phyloP scores from a whole-genome alignment of 352 stramenopile species.

The Elongisporangium senticosum region DNA sequence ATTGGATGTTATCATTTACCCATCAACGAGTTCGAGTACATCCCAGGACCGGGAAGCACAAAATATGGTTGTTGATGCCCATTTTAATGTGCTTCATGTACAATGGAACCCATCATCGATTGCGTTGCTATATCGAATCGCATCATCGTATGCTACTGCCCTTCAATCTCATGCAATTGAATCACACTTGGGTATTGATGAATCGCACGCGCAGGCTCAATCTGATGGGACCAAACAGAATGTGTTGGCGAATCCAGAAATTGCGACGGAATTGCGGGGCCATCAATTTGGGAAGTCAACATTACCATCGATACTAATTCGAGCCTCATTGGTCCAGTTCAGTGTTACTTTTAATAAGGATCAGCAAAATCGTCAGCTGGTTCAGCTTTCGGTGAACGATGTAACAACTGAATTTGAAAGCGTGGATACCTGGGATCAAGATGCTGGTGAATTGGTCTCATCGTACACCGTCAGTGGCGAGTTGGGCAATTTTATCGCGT shows the following conservation, averaged over 20 bases:
- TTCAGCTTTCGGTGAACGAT: conserved; percentile 54
- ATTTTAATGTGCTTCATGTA: conserved; percentile 68
- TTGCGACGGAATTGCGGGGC: not conserved
- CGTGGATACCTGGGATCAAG: conserved; percentile 2
- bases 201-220: not conserved
- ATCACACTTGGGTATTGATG: not conserved
- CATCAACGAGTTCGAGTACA: not conserved
- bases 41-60: conserved; percentile 7
- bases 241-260: not conserved
- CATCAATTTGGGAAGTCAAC: not conserved
- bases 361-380: conserved; percentile 54
- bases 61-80: conserved; percentile 36
- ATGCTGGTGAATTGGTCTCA: conserved; percentile 1
- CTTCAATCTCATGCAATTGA: conserved; percentile 28
- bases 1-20: conserved; percentile 43
- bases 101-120: conserved; percentile 86
- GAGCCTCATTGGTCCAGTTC: conserved; percentile 66
- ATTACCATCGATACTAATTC: conserved; percentile 26
- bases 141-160: conserved; percentile 46
- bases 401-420: conserved; percentile 38
- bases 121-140: conserved; percentile 63
- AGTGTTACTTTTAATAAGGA: conserved; percentile 85
- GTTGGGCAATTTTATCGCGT: conserved; percentile 70
- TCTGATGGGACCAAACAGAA: not conserved
- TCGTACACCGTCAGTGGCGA: conserved; percentile 23